Conservation (phyloP, 2,329 filamentous ascomycete genomes). For the Aspergillus quadrilineatus region DNA sequence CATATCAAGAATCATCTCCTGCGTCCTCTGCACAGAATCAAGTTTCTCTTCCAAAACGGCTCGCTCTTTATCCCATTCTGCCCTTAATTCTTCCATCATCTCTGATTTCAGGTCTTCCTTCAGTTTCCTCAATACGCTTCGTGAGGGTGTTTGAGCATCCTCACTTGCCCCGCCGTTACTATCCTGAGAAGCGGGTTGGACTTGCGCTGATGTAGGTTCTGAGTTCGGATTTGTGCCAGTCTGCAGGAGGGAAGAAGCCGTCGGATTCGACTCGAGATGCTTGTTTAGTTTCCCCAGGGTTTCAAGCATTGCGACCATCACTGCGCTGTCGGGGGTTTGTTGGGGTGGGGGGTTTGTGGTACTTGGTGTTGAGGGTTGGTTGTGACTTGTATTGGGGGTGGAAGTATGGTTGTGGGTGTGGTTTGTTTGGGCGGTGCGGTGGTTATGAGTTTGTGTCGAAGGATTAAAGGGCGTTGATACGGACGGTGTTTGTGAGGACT, state of each 20-base stretch:
- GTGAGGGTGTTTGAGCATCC: neutral
- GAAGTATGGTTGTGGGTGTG: neutral
- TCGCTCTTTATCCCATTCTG: constrained; percentile 35
- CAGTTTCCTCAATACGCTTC: constrained; percentile 23
- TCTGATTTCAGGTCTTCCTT: constrained; percentile 37
- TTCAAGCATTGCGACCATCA: constrained; percentile 37
- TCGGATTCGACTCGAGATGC: constrained; percentile 31
- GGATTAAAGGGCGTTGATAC: neutral
- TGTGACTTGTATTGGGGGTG: neutral
- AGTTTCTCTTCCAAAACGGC: constrained; percentile 36
- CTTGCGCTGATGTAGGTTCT: neutral
- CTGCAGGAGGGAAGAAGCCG: constrained; percentile 19
- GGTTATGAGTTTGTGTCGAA: neutral
- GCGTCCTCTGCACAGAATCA: constrained; percentile 40
- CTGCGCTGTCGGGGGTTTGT: constrained; percentile 14
- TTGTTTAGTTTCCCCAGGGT: constrained; percentile 40
- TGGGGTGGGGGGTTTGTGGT: neutral
- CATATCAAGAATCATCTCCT: constrained; percentile 44
- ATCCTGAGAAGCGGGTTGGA: neutral
- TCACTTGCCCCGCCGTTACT: neutral
- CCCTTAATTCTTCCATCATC: constrained; percentile 33
- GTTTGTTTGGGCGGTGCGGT: neutral
- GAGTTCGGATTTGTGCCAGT: constrained; percentile 3
- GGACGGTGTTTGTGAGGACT: constrained; percentile 25
- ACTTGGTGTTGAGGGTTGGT: neutral